Base-by-base conservation (phyloP, 2,329 filamentous ascomycete genomes). In the Macrophomina phaseolina region DNA sequence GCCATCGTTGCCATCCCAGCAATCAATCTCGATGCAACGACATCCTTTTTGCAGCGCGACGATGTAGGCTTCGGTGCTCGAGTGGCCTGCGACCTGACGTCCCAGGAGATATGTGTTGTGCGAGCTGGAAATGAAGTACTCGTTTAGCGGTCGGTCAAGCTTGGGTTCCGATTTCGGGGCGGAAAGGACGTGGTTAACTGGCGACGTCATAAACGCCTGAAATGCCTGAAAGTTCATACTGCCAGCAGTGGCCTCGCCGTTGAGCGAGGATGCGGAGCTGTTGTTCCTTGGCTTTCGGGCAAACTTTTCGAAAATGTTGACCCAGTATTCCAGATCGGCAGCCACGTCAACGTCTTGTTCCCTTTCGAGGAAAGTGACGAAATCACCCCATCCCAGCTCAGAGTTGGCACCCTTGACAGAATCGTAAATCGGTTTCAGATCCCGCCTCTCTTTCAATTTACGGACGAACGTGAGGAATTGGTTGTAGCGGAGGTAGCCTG, bases 101-200 rank as follows among this genome's bases (percentile, higher is more conserved):
- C 95, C 95, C 4, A 96, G 84, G 0, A 99, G 89, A 74, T 99
- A 99, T 0, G 95, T 99, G 79, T 99, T 99, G 84, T 99, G 95
- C 1, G 95, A 98, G 81, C 94, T 97, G 1, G 94, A 98, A 71
- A 99, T 95, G 82, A 93, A 97, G 79, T 99, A 99, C 76, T 98
- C 94, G 76, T 97, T 97, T 77, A 98, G 83, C 0, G 95, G 95
- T 30, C 91, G 88, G 74, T 97, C 89, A 65, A 97, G 87, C 5
- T 82, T 82, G 65, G 89, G 87, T 34, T 87, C 81, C 12, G 86
- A 79, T n/a, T 87, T 85, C 68, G 86, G 84, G 49, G 86, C 85
- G 34, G 85, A 80, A 49, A 93, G 85, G 2, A 91, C 84, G 2
- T 87, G 84, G 74, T 96, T 97, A 71, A 89, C 71, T 62, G 73